These are phyloP conservation scores for Colletotrichum theobromicola DNA, from an alignment of 2,329 filamentous ascomycete genomes.

Conservation along the genomic window DNA sequence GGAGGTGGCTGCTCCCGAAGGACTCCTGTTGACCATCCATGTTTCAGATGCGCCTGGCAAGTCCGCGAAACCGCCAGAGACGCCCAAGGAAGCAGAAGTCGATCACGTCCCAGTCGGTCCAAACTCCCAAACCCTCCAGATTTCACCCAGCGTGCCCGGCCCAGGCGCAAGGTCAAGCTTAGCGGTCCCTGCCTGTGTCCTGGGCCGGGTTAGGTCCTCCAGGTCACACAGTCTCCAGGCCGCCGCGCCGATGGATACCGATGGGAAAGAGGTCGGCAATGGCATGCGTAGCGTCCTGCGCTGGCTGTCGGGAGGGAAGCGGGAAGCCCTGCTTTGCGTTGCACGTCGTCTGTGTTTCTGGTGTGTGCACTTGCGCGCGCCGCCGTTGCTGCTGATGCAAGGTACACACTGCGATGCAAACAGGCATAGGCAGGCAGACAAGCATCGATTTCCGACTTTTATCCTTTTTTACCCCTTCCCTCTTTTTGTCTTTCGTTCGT, in stretches of 20 bases:
- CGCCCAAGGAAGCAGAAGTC: constrained; percentile 19
- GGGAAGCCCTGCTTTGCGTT: constrained; percentile 19
- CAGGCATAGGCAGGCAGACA: not conserved
- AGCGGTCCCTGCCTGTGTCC: not conserved
- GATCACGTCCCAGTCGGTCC: constrained; percentile 31
- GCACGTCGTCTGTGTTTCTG: constrained; percentile 20
- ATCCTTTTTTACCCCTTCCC: not conserved
- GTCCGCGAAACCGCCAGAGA: constrained; percentile 19
- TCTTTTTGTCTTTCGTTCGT: not conserved
- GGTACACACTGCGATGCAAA: not conserved
- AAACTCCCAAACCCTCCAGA: constrained; percentile 22
- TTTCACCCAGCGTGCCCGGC: constrained; percentile 19
- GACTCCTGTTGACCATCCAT: constrained; percentile 21
- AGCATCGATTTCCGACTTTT: constrained; percentile 10
- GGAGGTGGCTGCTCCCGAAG: constrained; percentile 36
- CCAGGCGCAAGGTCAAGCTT: constrained; percentile 18
- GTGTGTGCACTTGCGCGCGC: constrained; percentile 13
- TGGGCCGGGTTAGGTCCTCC: no score
- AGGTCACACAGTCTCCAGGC: not conserved
- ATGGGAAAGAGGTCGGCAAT: not conserved
- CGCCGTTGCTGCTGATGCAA: not conserved
- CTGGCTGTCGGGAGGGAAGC: constrained; percentile 5
- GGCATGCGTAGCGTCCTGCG: constrained; percentile 11
- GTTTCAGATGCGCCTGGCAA: constrained; percentile 23
- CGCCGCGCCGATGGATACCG: not conserved